Evolutionary conservation across 768 basidiomycete genomes (phyloP).

Genomic region (Lactarius vividus): DNA sequence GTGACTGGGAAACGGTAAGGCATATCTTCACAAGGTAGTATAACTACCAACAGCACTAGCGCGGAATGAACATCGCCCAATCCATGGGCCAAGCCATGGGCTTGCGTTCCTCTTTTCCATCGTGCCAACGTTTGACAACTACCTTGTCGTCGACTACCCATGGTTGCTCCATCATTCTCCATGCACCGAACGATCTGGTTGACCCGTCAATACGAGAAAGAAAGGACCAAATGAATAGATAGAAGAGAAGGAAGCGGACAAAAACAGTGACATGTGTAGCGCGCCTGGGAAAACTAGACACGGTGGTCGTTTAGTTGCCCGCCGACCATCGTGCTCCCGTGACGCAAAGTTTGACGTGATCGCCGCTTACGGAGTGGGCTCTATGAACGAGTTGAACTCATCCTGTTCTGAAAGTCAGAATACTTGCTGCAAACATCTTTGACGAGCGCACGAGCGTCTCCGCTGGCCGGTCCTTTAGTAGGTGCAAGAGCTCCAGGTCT

Average conservation of each 20-base stretch:
- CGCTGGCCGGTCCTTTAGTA: conserved; percentile 71
- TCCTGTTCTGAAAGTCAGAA: no score
- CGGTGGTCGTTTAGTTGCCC: conserved; percentile 57
- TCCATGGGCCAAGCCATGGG: background rate
- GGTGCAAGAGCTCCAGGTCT: conserved; percentile 91
- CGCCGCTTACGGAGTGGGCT: no score
- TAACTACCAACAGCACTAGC: background rate
- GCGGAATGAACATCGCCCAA: conserved; percentile 8
- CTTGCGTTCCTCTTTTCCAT: background rate
- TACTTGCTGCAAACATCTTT: conserved; percentile 88
- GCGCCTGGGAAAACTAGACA: no score
- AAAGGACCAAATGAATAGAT: background rate
- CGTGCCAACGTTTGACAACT: conserved; percentile 23
- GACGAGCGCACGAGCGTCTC: conserved; percentile 89
- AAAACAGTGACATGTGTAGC: no score
- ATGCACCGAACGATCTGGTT: conserved; percentile 35
- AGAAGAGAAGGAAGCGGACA: background rate
- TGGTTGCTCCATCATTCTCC: conserved; percentile 35
- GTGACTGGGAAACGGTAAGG: background rate
- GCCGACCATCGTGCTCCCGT: conserved; percentile 96
- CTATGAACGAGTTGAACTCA: no score
- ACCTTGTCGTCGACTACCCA: conserved; percentile 35
- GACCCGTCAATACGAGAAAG: background rate
- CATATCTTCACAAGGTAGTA: background rate
- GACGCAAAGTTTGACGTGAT: no score